Evolutionary conservation across 106 monocot genomes (phyloP).

Genomic region (Apostasia ramifera): DNA sequence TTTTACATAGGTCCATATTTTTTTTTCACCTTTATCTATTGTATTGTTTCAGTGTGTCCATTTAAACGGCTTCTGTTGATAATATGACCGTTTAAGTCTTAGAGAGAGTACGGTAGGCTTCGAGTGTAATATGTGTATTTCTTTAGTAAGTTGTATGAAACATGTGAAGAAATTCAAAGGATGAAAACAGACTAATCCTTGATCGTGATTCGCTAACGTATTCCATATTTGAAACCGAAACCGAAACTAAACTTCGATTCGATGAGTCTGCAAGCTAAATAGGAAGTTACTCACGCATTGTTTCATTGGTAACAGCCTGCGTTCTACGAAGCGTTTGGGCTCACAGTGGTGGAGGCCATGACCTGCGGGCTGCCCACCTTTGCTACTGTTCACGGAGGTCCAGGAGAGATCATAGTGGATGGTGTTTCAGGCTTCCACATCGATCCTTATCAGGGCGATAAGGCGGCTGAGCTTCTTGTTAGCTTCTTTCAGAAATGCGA

Average conservation of each 20-base stretch:
- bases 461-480: slow-evolving; percentile 25
- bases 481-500: slow-evolving; percentile 32
- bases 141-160: background rate
- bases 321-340: slow-evolving; percentile 39
- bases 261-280: background rate
- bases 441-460: slow-evolving; percentile 32
- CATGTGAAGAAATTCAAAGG: no score
- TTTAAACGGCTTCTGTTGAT: no score
- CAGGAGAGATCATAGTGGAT: slow-evolving; percentile 31
- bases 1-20: no score
- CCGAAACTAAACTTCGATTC: no score
- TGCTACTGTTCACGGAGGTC: slow-evolving; percentile 30
- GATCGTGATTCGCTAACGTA: no score
- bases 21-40: no score
- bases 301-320: slow-evolving; percentile 21
- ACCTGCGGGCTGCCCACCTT: slow-evolving; percentile 35
- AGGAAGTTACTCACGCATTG: background rate
- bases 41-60: no score
- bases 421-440: slow-evolving; percentile 38
- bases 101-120: no score
- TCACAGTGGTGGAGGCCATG: slow-evolving; percentile 34
- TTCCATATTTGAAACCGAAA: no score
- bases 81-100: no score
- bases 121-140: no score
- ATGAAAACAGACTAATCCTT: no score